phyloP scores from a whole-genome alignment of 176 grass and related monocot species.

The Hsuehochloa calcarea region DNA sequence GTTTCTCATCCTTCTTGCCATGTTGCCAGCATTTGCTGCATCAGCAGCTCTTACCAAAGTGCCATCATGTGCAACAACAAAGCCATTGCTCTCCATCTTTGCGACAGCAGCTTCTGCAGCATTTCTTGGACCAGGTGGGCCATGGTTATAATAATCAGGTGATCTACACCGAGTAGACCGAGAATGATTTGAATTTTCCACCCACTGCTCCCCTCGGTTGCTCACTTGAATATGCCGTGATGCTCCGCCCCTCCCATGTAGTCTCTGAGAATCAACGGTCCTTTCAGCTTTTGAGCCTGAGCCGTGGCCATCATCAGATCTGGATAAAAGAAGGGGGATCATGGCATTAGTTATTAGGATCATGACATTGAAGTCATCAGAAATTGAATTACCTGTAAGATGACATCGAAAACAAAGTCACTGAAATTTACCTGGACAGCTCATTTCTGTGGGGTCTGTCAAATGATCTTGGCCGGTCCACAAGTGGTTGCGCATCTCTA shows the following conservation, averaged over 20 bases:
- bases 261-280: constrained; percentile 32
- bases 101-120: constrained; percentile 83
- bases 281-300: constrained; percentile 56
- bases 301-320: constrained; percentile 59
- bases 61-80: constrained; percentile 94
- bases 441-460: constrained; percentile 50
- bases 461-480: constrained; percentile 43
- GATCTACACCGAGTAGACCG: constrained; percentile 41
- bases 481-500: constrained; percentile 42
- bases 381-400: constrained; percentile 10
- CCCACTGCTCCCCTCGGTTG: constrained; percentile 47
- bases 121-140: constrained; percentile 71
- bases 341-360: constrained; percentile 5
- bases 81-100: constrained; percentile 94
- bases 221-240: constrained; percentile 41
- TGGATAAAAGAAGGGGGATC: constrained; percentile 26
- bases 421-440: constrained; percentile 59
- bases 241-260: constrained; percentile 30
- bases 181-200: constrained; percentile 56
- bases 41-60: constrained; percentile 77
- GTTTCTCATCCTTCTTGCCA: constrained; percentile 45
- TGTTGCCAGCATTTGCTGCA: constrained; percentile 35
- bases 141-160: constrained; percentile 60
- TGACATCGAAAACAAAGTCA: constrained; percentile 10
- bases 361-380: constrained; percentile 7